Base-by-base conservation (phyloP, 2,329 filamentous ascomycete genomes). In the Grosmannia huntii region DNA sequence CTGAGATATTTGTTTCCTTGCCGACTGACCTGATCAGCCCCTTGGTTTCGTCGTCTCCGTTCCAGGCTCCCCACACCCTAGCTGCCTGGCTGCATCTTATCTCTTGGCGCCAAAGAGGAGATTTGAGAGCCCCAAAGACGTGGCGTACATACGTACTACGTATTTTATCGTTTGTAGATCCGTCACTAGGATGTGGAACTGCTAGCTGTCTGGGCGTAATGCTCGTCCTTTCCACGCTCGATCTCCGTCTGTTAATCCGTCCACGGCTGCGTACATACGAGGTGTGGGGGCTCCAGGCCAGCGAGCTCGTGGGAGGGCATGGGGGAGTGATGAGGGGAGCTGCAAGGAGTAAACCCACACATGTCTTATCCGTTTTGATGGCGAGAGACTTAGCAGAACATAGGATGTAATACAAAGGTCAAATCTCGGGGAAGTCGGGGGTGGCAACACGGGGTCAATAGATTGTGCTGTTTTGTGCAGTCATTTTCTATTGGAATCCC, bases 301-400 rank as follows among this genome's bases (percentile, higher is more conserved):
- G n/a, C 10, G 16, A 48, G 9, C 46, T 49, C n/a, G 46, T 23
- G 21, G 23, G 38, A n/a, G 16, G 38, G 19, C 38, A 44, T 21
- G 38, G 38, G 38, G 38, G 12, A 41, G 12, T 41, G 38, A 41
- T 6, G 12, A 27, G 48, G 23, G 23, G 48, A 50, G 25, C 14
- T 19, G 12, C 48, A 28, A 25, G 25, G 48, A 5, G 25, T 19
- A 27, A 19, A 19, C 12, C 48, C 14, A 16, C 25, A n/a, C 48
- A n/a, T 25, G 25, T 50, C 50, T 53, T 53, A 53, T 53, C 51
- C 12, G 21, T 38, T 53, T 27, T 9, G 3, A 53, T 53, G 31
- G 41, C 51, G 51, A 53, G 38, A 53, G 21, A 16, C n/a, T 53
- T 53, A 53, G 51, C 51, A 53, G 41, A 53, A 38, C 51, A 53